Conservation (phyloP, 108 stramenopile genomes). For the Skeletonema tropicum region DNA sequence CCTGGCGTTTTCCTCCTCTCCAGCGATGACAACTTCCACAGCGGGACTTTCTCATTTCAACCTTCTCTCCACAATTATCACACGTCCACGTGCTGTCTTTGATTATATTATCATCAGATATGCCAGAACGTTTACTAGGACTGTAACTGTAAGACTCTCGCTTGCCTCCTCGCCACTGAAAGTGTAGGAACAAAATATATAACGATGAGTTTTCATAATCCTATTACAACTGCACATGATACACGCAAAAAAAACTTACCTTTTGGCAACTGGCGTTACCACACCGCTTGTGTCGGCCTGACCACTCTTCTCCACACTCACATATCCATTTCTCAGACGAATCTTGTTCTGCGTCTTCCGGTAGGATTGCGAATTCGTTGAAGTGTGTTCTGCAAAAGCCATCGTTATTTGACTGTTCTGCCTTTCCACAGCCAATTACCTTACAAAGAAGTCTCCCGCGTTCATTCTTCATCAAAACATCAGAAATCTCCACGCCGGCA, state of each 20-base stretch:
- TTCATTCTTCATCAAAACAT: constrained; percentile 2
- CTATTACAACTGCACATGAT: background rate
- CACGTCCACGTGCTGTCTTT: constrained; percentile 23
- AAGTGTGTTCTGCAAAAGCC: constrained; percentile 22
- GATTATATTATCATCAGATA: background rate
- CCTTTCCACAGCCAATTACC: constrained; percentile 19
- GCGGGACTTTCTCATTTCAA: constrained; percentile 13
- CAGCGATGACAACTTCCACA: constrained; percentile 39
- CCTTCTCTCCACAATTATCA: constrained; percentile 17
- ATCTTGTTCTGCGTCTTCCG: background rate
- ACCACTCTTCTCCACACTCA: constrained; percentile 11
- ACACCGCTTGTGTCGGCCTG: constrained; percentile 13
- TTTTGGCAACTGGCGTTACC: constrained; percentile 6
- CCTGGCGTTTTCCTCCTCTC: constrained; percentile 24
- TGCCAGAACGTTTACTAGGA: background rate
- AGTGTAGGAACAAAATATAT: background rate
- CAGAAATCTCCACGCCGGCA: constrained; percentile 6
- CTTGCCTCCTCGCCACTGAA: constrained; percentile 20
- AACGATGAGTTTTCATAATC: background rate
- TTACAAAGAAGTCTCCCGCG: constrained; percentile 21
- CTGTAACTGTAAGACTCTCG: constrained; percentile 9
- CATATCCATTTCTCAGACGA: constrained; percentile 21
- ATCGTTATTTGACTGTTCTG: constrained; percentile 22
- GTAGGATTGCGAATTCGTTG: background rate
- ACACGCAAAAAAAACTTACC: background rate